These are phyloP conservation scores for Lithospermum erythrorhizon DNA, from an alignment of 257 asterid species.

Conservation along the genomic window DNA sequence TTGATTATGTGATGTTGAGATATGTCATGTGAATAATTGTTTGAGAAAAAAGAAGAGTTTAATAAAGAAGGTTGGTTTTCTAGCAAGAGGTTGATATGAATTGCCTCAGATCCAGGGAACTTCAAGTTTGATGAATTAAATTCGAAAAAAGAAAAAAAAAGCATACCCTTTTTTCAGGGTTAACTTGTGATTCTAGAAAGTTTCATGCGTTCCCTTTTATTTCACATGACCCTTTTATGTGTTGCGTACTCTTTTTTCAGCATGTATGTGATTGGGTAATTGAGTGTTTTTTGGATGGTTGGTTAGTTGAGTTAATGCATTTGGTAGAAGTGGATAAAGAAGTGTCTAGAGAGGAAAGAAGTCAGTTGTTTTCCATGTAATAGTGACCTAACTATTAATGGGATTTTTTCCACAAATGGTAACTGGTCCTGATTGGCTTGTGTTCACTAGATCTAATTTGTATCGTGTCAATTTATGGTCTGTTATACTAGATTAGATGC, in stretches of 20 bases:
- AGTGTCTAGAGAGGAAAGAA: slow-evolving; percentile 16
- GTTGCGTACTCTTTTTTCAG: slow-evolving; percentile 10
- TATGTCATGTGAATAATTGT: slow-evolving; percentile 16
- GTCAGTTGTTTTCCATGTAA: slow-evolving; percentile 14
- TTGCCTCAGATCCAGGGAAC: slow-evolving; percentile 96
- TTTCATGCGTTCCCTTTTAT: slow-evolving; percentile 33
- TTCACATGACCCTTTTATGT: slow-evolving; percentile 28
- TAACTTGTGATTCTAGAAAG: slow-evolving; percentile 61
- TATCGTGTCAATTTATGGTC: slow-evolving; percentile 19
- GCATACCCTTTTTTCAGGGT: slow-evolving; percentile 39
- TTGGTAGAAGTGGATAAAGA: slow-evolving; percentile 22
- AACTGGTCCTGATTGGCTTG: slow-evolving; percentile 16
- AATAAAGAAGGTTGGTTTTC: slow-evolving; percentile 22
- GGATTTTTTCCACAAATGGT: slow-evolving; percentile 25
- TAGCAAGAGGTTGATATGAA: slow-evolving; percentile 45
- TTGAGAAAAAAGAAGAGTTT: slow-evolving; percentile 30
- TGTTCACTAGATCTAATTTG: slow-evolving; percentile 38
- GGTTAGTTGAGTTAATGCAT: slow-evolving; percentile 3
- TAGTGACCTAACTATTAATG: slow-evolving; percentile 20
- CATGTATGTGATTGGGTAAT: slow-evolving; percentile 5
- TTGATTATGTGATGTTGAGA: slow-evolving; percentile 21
- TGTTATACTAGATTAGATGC: slow-evolving; percentile 10
- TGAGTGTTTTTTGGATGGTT: slow-evolving; percentile 29
- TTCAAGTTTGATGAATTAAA: slow-evolving; percentile 23
- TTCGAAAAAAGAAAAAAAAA: slow-evolving; percentile 4